These are phyloP conservation scores for Senna siamea DNA, from an alignment of 306 rosid genomes.

Conservation along the genomic window DNA sequence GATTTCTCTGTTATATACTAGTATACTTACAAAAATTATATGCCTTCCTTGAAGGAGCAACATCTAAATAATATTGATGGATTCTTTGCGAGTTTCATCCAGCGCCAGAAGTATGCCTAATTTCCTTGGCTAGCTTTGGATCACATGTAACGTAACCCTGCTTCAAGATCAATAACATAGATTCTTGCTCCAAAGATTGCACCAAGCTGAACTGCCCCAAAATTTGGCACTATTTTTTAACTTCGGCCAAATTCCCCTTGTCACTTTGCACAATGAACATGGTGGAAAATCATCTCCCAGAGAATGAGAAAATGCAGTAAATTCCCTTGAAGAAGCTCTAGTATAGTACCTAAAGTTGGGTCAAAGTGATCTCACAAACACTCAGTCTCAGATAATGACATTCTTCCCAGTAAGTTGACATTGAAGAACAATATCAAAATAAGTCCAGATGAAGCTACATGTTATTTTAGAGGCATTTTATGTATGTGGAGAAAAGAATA, in stretches of 20 bases:
- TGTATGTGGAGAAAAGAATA: background rate
- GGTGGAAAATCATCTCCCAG: constrained; percentile 36
- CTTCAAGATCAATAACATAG: constrained; percentile 48
- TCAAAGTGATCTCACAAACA: constrained; percentile 45
- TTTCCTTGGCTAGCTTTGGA: constrained; percentile 79
- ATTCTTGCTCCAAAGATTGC: constrained; percentile 56
- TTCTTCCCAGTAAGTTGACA: background rate
- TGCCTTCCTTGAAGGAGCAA: too few relatives aligned
- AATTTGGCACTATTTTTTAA: constrained; percentile 32
- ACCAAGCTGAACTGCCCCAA: constrained; percentile 55
- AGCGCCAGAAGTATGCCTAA: constrained; percentile 35
- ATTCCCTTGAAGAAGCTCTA: constrained; percentile 43
- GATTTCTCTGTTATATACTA: too few relatives aligned
- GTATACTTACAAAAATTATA: too few relatives aligned
- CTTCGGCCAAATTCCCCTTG: constrained; percentile 48
- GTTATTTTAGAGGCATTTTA: background rate
- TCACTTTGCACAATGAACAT: constrained; percentile 27
- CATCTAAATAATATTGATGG: too few relatives aligned
- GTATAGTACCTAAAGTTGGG: constrained; percentile 49
- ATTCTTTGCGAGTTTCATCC: background rate
- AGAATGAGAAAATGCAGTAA: constrained; percentile 47
- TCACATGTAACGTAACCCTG: constrained; percentile 46
- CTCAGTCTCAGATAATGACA: background rate
- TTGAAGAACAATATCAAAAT: background rate
- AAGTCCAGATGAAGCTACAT: background rate